phyloP scores from a whole-genome alignment of 2,329 filamentous ascomycete genomes.

The Coniochaeta pulveracea region DNA sequence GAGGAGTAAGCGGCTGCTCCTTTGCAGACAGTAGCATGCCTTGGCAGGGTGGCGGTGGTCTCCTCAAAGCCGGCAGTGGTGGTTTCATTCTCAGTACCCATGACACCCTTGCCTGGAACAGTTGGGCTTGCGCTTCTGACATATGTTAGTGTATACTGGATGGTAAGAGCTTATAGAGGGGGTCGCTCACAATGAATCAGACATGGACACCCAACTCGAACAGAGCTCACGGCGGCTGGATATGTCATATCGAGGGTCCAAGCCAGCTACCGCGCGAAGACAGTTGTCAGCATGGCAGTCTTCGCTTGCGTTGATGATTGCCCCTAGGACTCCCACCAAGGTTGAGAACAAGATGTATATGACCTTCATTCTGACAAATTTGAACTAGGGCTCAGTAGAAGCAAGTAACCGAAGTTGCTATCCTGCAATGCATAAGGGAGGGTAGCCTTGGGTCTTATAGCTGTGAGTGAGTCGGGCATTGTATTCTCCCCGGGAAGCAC shows the following conservation, averaged over 20 bases:
- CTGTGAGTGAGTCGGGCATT: too few relatives aligned
- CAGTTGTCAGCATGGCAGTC: conserved; percentile 3
- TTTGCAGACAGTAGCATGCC: neutral
- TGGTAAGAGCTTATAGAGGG: too few relatives aligned
- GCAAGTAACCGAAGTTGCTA: too few relatives aligned
- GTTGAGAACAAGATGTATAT: neutral
- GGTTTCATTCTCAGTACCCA: neutral
- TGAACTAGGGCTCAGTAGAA: too few relatives aligned
- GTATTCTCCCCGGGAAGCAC: too few relatives aligned
- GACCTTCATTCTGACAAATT: conserved; percentile 2
- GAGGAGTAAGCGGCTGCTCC: neutral
- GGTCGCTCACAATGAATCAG: too few relatives aligned
- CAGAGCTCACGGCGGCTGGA: neutral
- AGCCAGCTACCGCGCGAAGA: neutral
- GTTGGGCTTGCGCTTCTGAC: neutral
- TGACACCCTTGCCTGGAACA: neutral
- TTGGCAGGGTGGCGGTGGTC: neutral
- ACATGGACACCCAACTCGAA: neutral
- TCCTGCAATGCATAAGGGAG: too few relatives aligned
- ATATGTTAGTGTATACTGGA: neutral
- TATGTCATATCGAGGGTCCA: neutral
- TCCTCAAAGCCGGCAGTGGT: neutral
- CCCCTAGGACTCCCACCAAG: neutral
- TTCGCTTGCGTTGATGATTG: neutral
- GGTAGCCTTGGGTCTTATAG: too few relatives aligned